Conservation (phyloP, 1,139 yeast species). For the Barnettozyma hawaiiensis region DNA sequence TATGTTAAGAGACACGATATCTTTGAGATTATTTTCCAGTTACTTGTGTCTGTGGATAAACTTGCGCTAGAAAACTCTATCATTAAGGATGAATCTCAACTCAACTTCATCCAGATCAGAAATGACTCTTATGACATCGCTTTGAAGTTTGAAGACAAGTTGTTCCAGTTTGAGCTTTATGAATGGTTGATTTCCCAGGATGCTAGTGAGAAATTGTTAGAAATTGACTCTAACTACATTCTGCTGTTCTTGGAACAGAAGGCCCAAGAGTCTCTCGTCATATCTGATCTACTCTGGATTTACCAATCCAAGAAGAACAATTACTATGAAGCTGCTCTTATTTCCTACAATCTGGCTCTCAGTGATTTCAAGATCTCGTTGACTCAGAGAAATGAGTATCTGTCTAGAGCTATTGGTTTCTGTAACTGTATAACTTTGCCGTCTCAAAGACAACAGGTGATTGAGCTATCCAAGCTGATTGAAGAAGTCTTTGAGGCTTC, state of each 20-base stretch:
- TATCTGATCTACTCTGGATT: constrained; percentile 83
- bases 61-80: constrained; percentile 42
- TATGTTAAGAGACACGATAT: constrained; percentile 50
- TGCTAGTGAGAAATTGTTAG: constrained; percentile 68
- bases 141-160: constrained; percentile 66
- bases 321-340: constrained; percentile 77
- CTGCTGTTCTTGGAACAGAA: constrained; percentile 73
- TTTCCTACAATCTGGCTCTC: constrained; percentile 66
- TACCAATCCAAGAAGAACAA: constrained; percentile 81
- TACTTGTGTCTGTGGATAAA: constrained; percentile 67
- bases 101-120: constrained; percentile 49
- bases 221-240: constrained; percentile 75
- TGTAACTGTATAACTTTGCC: constrained; percentile 84
- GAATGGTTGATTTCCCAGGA: constrained; percentile 88
- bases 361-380: constrained; percentile 68
- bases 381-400: constrained; percentile 74
- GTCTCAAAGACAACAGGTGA: constrained; percentile 67
- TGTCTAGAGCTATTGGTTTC: constrained; percentile 90
- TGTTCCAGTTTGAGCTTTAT: constrained; percentile 85
- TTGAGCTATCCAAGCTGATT: constrained; percentile 61
- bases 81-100: constrained; percentile 13
- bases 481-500: constrained; percentile 86
- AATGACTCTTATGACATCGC: constrained; percentile 73
- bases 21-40: constrained; percentile 68
- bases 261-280: constrained; percentile 57